Evolutionary conservation across 139 green algal species (phyloP).

Genomic region (Tetradesmus obliquus): DNA sequence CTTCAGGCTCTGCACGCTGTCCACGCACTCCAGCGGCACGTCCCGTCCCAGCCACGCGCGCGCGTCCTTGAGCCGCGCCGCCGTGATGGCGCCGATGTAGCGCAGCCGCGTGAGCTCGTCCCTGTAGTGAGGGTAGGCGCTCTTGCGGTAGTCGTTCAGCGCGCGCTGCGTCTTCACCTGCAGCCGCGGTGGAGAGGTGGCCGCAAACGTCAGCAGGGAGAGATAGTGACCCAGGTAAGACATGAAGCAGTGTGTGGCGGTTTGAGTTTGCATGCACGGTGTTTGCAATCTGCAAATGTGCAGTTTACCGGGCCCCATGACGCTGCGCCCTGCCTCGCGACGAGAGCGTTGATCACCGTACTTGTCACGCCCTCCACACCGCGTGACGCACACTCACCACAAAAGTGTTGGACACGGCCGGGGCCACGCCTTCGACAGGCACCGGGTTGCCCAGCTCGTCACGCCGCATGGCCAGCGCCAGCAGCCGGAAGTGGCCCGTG

Average conservation of each 20-base stretch:
- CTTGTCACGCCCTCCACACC: too few species aligned
- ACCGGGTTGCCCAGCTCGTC: conserved; percentile 47
- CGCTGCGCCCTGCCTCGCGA: too few species aligned
- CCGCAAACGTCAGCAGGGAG: not conserved
- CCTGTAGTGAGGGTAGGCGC: conserved; percentile 65
- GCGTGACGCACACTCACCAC: conserved; percentile 51
- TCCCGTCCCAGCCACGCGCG: conserved; percentile 47
- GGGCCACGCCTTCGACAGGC: conserved; percentile 52
- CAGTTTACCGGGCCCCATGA: too few species aligned
- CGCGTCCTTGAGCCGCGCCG: conserved; percentile 55
- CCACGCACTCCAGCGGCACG: conserved; percentile 53
- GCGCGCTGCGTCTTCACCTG: conserved; percentile 75
- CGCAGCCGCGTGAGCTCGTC: conserved; percentile 70
- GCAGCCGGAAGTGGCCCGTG: conserved; percentile 58
- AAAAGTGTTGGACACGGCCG: conserved; percentile 56
- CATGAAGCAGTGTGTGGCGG: too few species aligned
- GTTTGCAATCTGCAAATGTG: too few species aligned
- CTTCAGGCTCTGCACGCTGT: conserved; percentile 62
- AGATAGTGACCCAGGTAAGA: too few species aligned
- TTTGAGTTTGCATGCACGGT: too few species aligned
- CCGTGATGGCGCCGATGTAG: conserved; percentile 67
- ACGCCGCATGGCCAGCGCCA: conserved; percentile 54
- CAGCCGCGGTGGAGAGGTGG: not conserved
- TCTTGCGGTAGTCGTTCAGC: conserved; percentile 74
- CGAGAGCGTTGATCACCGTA: too few species aligned